A percentile compares a stretch with the other conserved stretches of the same genome.
These are phyloP conservation scores for Helminthosporium solani DNA, from an alignment of 2,329 filamentous ascomycete genomes.

Conservation along the genomic window DNA sequence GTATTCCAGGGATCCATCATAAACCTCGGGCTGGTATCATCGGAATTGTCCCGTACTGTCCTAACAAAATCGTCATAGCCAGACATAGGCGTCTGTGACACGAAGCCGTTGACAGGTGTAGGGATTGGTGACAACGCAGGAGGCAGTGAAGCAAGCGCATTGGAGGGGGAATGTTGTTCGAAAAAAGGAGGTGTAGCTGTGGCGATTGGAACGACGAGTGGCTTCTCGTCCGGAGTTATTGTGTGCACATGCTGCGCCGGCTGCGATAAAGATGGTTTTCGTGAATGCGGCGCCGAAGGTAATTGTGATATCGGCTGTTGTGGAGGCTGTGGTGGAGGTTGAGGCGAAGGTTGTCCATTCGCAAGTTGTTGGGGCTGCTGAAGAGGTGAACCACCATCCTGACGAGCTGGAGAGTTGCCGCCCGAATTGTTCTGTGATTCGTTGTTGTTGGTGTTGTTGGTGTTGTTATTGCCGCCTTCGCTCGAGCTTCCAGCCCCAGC, in stretches of 20 bases:
- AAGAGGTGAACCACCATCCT: slow-evolving; percentile 5
- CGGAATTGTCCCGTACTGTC: slow-evolving; percentile 43
- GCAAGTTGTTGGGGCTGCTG: slow-evolving; percentile 25
- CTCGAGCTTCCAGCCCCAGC: slow-evolving; percentile 34
- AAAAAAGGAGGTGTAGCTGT: slow-evolving; percentile 41
- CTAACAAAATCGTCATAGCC: slow-evolving; percentile 49
- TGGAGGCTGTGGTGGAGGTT: no score
- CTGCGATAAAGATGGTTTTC: slow-evolving; percentile 36
- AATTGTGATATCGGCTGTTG: no score
- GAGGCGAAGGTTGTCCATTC: slow-evolving; percentile 34
- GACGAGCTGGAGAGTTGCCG: slow-evolving; percentile 37
- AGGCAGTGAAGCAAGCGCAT: slow-evolving; percentile 29
- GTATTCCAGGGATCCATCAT: slow-evolving; percentile 51
- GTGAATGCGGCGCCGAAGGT: slow-evolving; percentile 33
- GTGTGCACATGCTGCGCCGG: slow-evolving; percentile 33
- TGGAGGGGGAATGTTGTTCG: slow-evolving; percentile 45
- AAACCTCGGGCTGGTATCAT: slow-evolving; percentile 49
- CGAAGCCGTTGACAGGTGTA: slow-evolving; percentile 43
- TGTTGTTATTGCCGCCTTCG: slow-evolving; percentile 34
- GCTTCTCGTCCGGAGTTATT: slow-evolving; percentile 36
- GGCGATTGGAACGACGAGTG: slow-evolving; percentile 26
- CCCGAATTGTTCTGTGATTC: slow-evolving; percentile 35
- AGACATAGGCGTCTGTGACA: slow-evolving; percentile 48
- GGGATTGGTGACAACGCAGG: slow-evolving; percentile 42
- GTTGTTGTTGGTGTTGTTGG: no score